Evolutionary conservation across 2,329 filamentous ascomycete genomes (phyloP).

Genomic region (Hymenoscyphus fructigenus): DNA sequence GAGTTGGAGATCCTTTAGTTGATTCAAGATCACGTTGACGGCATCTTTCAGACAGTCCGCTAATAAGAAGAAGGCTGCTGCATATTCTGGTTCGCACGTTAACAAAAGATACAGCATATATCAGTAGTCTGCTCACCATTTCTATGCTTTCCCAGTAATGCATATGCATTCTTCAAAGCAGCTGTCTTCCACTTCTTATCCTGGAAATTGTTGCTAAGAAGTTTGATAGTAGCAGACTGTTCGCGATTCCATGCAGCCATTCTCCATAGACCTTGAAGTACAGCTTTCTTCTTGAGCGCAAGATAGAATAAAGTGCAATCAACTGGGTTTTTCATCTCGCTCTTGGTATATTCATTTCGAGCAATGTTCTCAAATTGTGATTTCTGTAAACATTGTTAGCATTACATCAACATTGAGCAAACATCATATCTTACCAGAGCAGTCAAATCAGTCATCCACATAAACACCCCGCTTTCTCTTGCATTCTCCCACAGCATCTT

Average conservation of each 20-base stretch:
- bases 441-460: constrained; percentile 82
- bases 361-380: constrained; percentile 87
- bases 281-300: constrained; percentile 84
- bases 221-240: constrained; percentile 73
- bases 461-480: constrained; percentile 83
- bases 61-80: constrained; percentile 91
- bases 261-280: constrained; percentile 88
- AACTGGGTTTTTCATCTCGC: constrained; percentile 82
- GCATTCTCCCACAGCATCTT: constrained; percentile 83
- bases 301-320: constrained; percentile 92
- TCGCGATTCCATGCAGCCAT: constrained; percentile 90
- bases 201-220: constrained; percentile 88
- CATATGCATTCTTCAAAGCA: constrained; percentile 95
- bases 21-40: constrained; percentile 80
- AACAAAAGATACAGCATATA: neutral
- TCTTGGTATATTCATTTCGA: constrained; percentile 87
- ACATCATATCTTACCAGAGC: constrained; percentile 62
- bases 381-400: constrained; percentile 47
- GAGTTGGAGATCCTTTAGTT: constrained; percentile 84
- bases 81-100: constrained; percentile 64
- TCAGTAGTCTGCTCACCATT: constrained; percentile 58
- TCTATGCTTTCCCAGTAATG: constrained; percentile 82
- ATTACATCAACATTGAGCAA: constrained; percentile 12
- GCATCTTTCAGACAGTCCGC: constrained; percentile 84
- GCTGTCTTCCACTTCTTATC: constrained; percentile 85